Base-by-base conservation (phyloP, 345 rosid genomes). In the Citrus trifoliata region DNA sequence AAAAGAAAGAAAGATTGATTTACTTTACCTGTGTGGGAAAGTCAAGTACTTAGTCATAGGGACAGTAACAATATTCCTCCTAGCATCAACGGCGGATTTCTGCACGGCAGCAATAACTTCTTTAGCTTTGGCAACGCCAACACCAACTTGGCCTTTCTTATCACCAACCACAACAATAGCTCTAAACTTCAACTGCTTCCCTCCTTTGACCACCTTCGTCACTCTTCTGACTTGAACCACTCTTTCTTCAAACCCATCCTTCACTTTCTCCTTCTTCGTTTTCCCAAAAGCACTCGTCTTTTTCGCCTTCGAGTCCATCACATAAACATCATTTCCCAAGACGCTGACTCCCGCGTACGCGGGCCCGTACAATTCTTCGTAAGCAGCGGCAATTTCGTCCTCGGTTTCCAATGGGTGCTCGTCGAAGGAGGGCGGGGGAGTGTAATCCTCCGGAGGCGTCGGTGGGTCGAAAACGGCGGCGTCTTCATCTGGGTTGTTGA, bases 121-220 rank as follows among this genome's bases (percentile, higher is more conserved):
- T 80, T 87, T 95, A 65, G 97, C 97, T 84, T 95, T 92, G 16
- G 93, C 95, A 51, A 95, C 95, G 0, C 98, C 98, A 61, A 95
- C 97, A 24, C 99, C 97, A 2, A 95, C 98, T 33, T 86, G 85
- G 0, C 98, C 98, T 68, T 92, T 88, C 80, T 88, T 92, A 61
- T 95, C 93, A 0, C 99, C 99, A 13, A 93, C 96, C 64, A 95
- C 92, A 55, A 95, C 96, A 83, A 92, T 80, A 0, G 89, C 96
- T 82, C 99, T 86, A 48, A 92, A 95, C 62, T 90, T 90, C 87
- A 93, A 67, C 33, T 91, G 92, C 78, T 91, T 92, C 78, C 99
- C 99, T 65, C 97, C 99, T 87, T 95, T 91, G n/a, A 92, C 96
- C 76, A 92, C 98, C 80, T 92, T 95, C 32, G 95, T 90, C 48